Evolutionary conservation across 2,329 filamentous ascomycete species (phyloP), one percentile per base, ranked within the genome.

Genomic region (Penicillium sp.): DNA sequence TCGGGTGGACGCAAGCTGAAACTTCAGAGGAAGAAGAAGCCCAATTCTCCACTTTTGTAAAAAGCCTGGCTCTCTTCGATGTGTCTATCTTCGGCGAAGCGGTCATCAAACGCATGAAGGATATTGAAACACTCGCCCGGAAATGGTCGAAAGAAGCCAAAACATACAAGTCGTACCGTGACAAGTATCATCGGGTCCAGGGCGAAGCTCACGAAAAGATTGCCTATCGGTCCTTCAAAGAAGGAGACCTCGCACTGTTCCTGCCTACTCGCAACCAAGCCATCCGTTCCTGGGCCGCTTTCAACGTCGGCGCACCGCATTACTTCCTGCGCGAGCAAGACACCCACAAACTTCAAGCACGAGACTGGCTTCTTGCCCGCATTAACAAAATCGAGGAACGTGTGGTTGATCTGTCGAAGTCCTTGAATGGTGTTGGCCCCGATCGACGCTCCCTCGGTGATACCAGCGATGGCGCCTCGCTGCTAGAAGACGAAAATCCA

Each of bases 261-360:
- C 74, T 98, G 35, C 93, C 93, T 0, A 98, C 93, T 0, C 81
- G 92, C 31, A 97, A 96, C 66, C 91, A 97, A 71, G 88, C 88
- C 32, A 93, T 90, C 4, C 87, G 92, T 13, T 92, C 93, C 0
- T 98, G 93, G 93, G 93, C 93, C 4, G 93, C 93, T 0, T 98
- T 98, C 79, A 98, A 98, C 63, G 88, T 98, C 28, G 92, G 91
- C 1, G 95, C 92, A 52, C 93, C 93, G 7, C 93, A 98, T 68
- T 97, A 93, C 73, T 98, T 98, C 74, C 78, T 98, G 2, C 87
- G 90, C 31, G 93, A 98, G 69, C 88, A 95, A 67, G 92, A 97
- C 61, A 80, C 80, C 1, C 95, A 98, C 70, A 86, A 89, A 53
- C 76, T 98, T 5, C 83, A 86, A 27, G 85, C 84, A 42, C 82